Base-by-base conservation (phyloP, 768 basidiomycete genomes). In the Hortiboletus flavorubellus region DNA sequence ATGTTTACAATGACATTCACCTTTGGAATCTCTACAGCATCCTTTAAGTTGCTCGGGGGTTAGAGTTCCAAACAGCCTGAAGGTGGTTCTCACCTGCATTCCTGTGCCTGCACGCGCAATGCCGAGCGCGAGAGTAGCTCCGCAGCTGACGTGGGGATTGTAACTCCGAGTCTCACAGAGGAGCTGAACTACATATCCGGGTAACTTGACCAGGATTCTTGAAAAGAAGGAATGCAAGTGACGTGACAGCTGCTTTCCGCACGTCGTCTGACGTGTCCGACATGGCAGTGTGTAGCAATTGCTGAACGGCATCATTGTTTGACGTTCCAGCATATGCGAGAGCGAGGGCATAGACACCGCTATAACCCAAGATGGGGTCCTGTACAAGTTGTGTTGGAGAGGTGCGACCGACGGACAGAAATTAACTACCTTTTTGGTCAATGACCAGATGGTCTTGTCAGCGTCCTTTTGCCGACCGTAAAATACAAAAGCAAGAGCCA, bases 221-320 rank as follows among this genome's bases (percentile, higher is more conserved):
- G 83, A 96, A 99, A 30, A 99, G 81, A 53, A 99, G 77, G 78
- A 99, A 98, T 0, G 97, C 93, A 40, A 99, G 81, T 12, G 92
- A 86, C 12, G 93, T 97, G 44, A 99, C 97, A 37, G 97, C 97
- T 7, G 97, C 96, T 55, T 97, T 80, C 58, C 97, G 84, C 21
- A 99, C 97, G 69, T 98, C 97, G 64, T 98, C 95, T 14, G 91
- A 96, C 6, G 94, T 97, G 69, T 99, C 97, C 11, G 96, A 98
- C 34, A 99, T 97, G 18, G 97, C 97, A 38, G 98, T 91, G 65
- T 98, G 96, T 31, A 99, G 75, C 14, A 98, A 78, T 69, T 89
- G 86, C 49, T 94, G 86, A 61, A 98, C 87, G 3, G 96, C 96
- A 59, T 86, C 82, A 65, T 98, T 98, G 75, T 95, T 90, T 33